Percentiles rank a stretch among this genome's conserved stretches.
phyloP scores from a whole-genome alignment of 441 rosid species.

The Gossypium trilobum region DNA sequence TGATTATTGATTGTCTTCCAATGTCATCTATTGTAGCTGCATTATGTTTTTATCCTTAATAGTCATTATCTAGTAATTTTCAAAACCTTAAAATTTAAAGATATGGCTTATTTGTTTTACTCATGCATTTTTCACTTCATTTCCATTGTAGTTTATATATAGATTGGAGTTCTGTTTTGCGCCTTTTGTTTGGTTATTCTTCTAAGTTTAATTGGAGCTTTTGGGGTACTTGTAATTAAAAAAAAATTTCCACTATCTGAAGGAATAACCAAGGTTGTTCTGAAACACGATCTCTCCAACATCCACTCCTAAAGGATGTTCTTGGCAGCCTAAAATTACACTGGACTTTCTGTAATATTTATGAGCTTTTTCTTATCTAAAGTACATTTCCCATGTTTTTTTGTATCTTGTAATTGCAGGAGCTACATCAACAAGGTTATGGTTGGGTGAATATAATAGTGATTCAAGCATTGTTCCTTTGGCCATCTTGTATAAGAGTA shows the following conservation, averaged over 20 bases:
- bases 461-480: conserved; percentile 48
- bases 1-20: background rate
- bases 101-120: background rate
- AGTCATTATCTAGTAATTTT: background rate
- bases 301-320: background rate
- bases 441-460: conserved; percentile 53
- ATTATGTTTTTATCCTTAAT: background rate
- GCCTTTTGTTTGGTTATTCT: background rate
- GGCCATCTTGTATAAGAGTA: conserved; percentile 48
- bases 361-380: background rate
- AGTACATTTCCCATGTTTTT: conserved; percentile 4
- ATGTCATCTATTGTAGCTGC: background rate
- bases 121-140: background rate
- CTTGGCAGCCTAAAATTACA: background rate
- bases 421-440: conserved; percentile 42
- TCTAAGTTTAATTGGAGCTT: background rate
- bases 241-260: background rate
- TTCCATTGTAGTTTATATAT: background rate
- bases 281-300: background rate
- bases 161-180: background rate
- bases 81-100: background rate
- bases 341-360: background rate
- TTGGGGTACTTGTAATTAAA: background rate
- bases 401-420: conserved; percentile 38
- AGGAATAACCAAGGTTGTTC: background rate